Evolutionary conservation across 768 basidiomycete species (phyloP), one percentile per base, ranked within the genome.

Genomic region (Russula brevipes): DNA sequence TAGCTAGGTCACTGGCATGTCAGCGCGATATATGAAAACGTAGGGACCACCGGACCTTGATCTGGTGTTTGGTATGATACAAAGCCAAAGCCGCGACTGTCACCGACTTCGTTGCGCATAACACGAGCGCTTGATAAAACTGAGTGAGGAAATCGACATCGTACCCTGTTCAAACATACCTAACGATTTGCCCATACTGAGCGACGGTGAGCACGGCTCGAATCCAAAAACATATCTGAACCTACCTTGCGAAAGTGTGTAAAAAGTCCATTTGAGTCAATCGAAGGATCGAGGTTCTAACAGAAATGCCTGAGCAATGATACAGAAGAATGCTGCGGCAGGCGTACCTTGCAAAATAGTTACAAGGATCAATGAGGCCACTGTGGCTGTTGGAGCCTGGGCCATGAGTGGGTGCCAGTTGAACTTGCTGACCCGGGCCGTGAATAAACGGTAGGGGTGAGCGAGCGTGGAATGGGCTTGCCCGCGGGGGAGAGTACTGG

Each of bases 391-490:
- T 83, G 41, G 89, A 86, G n/a, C 90, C 89, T 44, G 88, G 90
- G 4, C 91, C 91, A 19, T 68, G 65, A 52, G 82, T 56, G 14
- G 91, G 92, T 1, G 91, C 91, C 8, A 87, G 80, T 72, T 94
- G 91, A 39, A 94, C 90, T 72, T 93, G 91, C 72, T 94, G 92
- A 3, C 92, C 92, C 11, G 92, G 92, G 10, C 92, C 91, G 73
- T 92, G 91, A 8, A 91, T 79, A 70, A 93, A 93, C 2, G 81
- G 74, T 24, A 77, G 73, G 39, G 80, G 74, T 59, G 78, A 80
- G 19, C 82, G 65, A 14, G 67, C 68, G 36, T 74, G 74, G 45
- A 75, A 76, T 64, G 72, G 73, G 73, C 75, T 50, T 74, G 79
- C 67, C 78, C 84, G 84, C 7, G 88, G 86, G 58, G 88, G 87